Percentiles rank a stretch among this genome's conserved stretches.
phyloP scores from a whole-genome alignment of 495 filamentous ascomycete species.

The Xylaria nigripes region DNA sequence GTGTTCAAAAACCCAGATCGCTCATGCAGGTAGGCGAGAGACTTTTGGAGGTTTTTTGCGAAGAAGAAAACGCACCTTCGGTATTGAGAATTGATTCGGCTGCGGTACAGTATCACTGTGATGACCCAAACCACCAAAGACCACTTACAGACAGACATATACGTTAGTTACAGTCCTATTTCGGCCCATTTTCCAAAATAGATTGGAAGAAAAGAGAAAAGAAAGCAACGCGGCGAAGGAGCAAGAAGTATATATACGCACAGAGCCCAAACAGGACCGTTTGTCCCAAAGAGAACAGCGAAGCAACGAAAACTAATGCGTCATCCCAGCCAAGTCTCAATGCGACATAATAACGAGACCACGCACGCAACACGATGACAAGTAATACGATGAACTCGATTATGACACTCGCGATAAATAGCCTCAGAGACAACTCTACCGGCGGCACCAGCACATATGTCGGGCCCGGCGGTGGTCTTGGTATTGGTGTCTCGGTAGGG shows the following conservation, averaged over 20 bases:
- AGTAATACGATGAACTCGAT: slow-evolving; percentile 1
- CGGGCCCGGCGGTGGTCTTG: slow-evolving; percentile 7
- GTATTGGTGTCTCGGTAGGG: slow-evolving; percentile 1
- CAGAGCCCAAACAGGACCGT: slow-evolving; percentile 7
- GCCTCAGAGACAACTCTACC: slow-evolving; percentile 4
- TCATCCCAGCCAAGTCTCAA: slow-evolving; percentile 10
- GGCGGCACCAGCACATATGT: slow-evolving; percentile 4
- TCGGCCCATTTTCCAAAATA: no score
- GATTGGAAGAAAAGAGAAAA: no score
- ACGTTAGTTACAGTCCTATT: background rate
- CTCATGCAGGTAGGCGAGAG: no score
- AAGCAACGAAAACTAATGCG: background rate
- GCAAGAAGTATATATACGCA: slow-evolving; percentile 1
- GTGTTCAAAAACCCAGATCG: no score
- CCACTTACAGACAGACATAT: slow-evolving; percentile 2
- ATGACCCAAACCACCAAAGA: slow-evolving; percentile 10
- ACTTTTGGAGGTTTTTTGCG: background rate
- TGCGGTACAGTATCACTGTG: slow-evolving; percentile 1
- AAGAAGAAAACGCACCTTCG: slow-evolving; percentile 1
- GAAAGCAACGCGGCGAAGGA: background rate
- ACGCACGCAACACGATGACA: background rate
- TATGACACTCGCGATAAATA: slow-evolving; percentile 6
- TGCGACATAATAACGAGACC: slow-evolving; percentile 1
- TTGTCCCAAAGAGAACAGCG: slow-evolving; percentile 3
- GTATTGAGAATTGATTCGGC: slow-evolving; percentile 10